phyloP scores from a whole-genome alignment of 2,329 filamentous ascomycete species.

The Colletotrichum tanaceti region DNA sequence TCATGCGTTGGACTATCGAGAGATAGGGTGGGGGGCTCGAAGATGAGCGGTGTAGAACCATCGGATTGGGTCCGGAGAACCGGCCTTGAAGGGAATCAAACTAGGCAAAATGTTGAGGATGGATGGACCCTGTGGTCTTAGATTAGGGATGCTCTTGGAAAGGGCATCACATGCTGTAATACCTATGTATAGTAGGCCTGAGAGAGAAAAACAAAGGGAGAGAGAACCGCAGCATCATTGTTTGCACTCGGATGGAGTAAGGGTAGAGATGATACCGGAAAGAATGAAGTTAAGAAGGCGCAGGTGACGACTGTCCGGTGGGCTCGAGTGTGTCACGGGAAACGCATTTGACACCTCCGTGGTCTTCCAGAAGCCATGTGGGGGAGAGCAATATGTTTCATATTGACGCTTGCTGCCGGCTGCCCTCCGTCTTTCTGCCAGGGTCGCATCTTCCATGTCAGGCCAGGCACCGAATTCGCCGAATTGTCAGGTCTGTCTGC shows the following conservation, averaged over 20 bases:
- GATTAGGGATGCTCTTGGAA: no score
- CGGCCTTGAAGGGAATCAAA: background rate
- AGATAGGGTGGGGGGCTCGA: constrained; percentile 3
- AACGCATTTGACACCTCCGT: constrained; percentile 33
- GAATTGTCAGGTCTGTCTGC: background rate
- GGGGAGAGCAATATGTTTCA: constrained; percentile 38
- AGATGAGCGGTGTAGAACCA: constrained; percentile 34
- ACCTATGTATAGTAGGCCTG: no score
- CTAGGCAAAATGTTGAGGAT: constrained; percentile 14
- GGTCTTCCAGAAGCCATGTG: constrained; percentile 33
- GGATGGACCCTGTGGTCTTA: background rate
- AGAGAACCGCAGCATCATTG: no score
- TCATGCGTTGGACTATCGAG: constrained; percentile 22
- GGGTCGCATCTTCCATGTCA: background rate
- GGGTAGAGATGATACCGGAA: no score
- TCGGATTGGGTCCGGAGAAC: constrained; percentile 11
- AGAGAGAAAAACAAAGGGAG: no score
- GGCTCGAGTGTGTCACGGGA: constrained; percentile 35
- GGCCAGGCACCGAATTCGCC: constrained; percentile 3
- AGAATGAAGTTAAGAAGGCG: no score
- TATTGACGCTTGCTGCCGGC: constrained; percentile 16
- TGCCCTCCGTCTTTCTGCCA: background rate
- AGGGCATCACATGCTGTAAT: no score
- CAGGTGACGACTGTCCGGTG: no score
- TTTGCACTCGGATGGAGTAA: no score